Percentiles rank a stretch among this genome's conserved stretches.
phyloP scores from a whole-genome alignment of 208 protist species.

The Angomonas ambiguus region DNA sequence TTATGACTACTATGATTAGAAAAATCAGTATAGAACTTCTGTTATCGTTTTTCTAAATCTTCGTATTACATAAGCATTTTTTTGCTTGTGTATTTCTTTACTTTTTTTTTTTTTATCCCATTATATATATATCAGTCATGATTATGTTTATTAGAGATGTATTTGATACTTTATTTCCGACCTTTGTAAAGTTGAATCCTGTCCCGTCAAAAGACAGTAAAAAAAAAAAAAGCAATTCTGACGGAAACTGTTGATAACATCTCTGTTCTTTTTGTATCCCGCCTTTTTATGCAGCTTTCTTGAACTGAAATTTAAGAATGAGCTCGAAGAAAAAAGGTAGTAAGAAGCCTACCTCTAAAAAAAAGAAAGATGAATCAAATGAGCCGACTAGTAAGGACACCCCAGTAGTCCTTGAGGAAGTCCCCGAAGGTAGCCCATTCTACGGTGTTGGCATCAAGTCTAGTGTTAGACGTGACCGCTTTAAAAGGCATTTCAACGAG shows the following conservation, averaged over 20 bases:
- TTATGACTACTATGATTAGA: slow-evolving; percentile 9
- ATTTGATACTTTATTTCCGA: slow-evolving; percentile 14
- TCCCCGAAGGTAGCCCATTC: neutral
- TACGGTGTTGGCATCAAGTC: neutral
- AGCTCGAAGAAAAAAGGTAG: slow-evolving; percentile 9
- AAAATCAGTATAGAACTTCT: slow-evolving; percentile 8
- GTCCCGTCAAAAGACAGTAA: neutral
- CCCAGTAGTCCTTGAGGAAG: neutral
- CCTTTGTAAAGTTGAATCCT: neutral
- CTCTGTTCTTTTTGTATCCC: slow-evolving; percentile 6
- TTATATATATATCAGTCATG: neutral
- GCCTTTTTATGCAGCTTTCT: slow-evolving; percentile 6
- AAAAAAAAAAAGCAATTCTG: neutral
- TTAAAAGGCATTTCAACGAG: slow-evolving; percentile 26
- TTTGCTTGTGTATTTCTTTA: slow-evolving; percentile 6
- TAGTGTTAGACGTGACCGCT: neutral
- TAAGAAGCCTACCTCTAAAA: neutral
- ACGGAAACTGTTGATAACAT: neutral
- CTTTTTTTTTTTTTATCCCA: slow-evolving; percentile 19
- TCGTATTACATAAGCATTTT: neutral
- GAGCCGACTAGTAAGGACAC: neutral
- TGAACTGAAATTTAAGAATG: neutral
- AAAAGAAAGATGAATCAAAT: neutral
- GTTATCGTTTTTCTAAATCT: neutral
- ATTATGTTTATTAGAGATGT: neutral